These are phyloP conservation scores for Amesomyces nigricolor DNA, from an alignment of 2,329 filamentous ascomycete genomes.

Conservation along the genomic window DNA sequence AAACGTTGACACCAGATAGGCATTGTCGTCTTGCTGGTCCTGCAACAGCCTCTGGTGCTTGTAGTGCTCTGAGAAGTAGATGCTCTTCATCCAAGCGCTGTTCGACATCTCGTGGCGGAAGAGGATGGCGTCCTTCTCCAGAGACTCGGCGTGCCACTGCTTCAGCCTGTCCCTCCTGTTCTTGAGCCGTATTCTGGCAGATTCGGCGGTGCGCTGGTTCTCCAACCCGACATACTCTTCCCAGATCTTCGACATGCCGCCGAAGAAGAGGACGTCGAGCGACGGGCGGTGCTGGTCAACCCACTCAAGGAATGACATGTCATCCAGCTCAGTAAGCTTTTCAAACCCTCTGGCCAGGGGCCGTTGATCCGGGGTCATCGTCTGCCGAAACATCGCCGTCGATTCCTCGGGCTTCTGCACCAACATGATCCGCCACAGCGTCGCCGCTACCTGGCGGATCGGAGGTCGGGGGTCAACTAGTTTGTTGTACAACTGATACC, in stretches of 20 bases:
- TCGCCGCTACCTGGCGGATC: conserved; percentile 70
- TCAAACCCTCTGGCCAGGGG: conserved; percentile 72
- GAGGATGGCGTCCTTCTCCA: conserved; percentile 63
- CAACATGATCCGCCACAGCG: conserved; percentile 84
- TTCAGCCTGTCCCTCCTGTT: conserved; percentile 79
- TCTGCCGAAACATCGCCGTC: conserved; percentile 64
- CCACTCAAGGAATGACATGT: conserved; percentile 82
- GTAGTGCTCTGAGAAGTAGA: conserved; percentile 84
- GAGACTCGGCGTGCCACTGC: conserved; percentile 68
- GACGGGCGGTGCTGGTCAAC: conserved; percentile 74
- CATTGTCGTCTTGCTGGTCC: conserved; percentile 86
- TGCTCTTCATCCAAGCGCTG: conserved; percentile 89
- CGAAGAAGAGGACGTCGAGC: conserved; percentile 77
- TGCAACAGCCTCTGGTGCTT: conserved; percentile 86
- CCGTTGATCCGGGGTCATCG: conserved; percentile 63
- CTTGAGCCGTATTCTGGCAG: conserved; percentile 60
- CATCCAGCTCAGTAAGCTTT: conserved; percentile 80
- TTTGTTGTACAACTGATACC: conserved; percentile 89
- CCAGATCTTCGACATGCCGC: conserved; percentile 75
- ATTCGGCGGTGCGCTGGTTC: conserved; percentile 74
- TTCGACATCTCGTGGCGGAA: conserved; percentile 82
- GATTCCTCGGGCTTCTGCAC: conserved; percentile 90
- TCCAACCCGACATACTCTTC: conserved; percentile 79
- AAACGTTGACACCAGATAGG: conserved; percentile 70
- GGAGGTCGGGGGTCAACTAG: conserved; percentile 63